Base-by-base conservation (phyloP, 164 flowering plant species). In the Kalanchoe fedtschenkoi region DNA sequence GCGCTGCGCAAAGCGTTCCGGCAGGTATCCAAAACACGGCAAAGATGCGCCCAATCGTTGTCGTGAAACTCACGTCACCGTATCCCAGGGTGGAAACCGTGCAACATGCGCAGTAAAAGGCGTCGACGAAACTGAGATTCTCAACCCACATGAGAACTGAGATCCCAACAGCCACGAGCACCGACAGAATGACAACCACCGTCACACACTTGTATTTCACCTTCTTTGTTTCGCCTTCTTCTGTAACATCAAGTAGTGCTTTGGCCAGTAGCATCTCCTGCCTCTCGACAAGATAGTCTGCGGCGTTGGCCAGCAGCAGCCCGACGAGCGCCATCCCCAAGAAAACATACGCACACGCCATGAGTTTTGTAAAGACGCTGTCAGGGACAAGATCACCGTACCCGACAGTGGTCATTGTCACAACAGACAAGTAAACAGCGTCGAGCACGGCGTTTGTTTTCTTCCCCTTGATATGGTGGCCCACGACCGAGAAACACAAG, bases 391-490 rank as follows among this genome's bases (percentile, higher is more conserved):
- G 84, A 69, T 92, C 98, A 58, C 98, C 96, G 66, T 89, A 92
- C 7, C 98, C 98, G 47, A 89, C 91, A 6, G 96, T 86, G 41
- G 96, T 88, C 98, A 92, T 92, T 47, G 98, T 92, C 53, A 89
- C 96, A 54, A 89, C 61, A 66, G 88, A 83, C 63, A 92, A 86
- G 60, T 92, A 92, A 1, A 86, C 62, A 7, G 98, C 81, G 70
- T 92, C 98, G 9, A 92, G 69, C 51, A 88, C 33, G 14, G 74
- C 79, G 59, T 86, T 73, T 54, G 96, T 87, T 73, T 85, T 89
- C 66, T 68, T 62, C 8, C 98, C 98, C 22, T 62, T 55, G 10
- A 92, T 74, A 17, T 84, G 87, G 68, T 83, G 21, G 60, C 74
- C 71, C 8, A 76, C 69, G 1, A 74, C 66, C 69, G 65, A 83